A percentile compares a stretch with the other conserved stretches of the same genome.
Conservation (phyloP, 306 rosid genomes). For the Alnus rubra region DNA sequence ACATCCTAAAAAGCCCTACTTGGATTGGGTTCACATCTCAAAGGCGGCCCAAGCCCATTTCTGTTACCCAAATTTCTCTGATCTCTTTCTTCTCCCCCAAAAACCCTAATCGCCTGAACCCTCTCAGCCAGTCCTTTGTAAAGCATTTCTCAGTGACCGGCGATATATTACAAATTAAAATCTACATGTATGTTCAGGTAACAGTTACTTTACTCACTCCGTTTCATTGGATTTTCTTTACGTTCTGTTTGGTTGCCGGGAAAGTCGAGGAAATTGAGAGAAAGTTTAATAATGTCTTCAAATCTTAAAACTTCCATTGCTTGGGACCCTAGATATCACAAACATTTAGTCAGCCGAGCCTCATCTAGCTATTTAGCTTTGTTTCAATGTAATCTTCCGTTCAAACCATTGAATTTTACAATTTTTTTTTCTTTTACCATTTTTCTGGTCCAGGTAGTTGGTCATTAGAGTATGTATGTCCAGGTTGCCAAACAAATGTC, state of each 20-base stretch:
- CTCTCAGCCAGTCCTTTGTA: background rate
- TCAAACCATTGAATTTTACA: background rate
- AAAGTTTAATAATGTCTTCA: background rate
- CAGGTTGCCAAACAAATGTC: too few relatives aligned
- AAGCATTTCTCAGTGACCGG: background rate
- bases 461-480: too few relatives aligned
- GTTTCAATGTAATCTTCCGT: background rate
- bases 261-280: background rate
- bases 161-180: background rate
- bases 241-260: background rate
- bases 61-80: background rate
- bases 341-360: background rate
- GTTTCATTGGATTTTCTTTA: background rate
- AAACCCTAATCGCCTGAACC: slow-evolving; percentile 2
- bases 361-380: background rate
- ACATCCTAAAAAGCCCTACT: too few relatives aligned
- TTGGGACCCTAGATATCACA: background rate
- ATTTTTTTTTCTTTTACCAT: background rate
- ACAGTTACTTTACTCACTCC: background rate
- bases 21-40: background rate
- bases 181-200: slow-evolving; percentile 9
- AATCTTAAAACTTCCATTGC: background rate
- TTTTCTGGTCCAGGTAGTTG: background rate
- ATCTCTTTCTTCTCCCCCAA: background rate
- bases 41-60: background rate